Evolutionary conservation across 768 basidiomycete species (phyloP).

Genomic region (Phaeotremella fagi): DNA sequence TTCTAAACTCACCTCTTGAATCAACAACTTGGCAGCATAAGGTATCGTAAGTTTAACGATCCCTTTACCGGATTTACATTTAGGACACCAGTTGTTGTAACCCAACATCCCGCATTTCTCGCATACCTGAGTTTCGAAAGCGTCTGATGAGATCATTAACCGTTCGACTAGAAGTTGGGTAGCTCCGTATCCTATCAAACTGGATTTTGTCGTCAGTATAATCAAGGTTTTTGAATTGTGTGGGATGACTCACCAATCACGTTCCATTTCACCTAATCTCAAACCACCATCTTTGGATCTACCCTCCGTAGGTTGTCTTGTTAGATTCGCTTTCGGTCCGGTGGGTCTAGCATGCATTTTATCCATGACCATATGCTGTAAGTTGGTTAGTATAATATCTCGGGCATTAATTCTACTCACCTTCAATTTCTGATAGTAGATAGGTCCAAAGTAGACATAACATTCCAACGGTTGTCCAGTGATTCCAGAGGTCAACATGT

Average conservation of each 20-base stretch:
- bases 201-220: constrained; percentile 4
- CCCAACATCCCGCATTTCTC: constrained; percentile 92
- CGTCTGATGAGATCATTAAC: constrained; percentile 98
- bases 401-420: constrained; percentile 55
- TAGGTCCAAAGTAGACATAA: constrained; percentile 97
- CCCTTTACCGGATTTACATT: constrained; percentile 94
- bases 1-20: constrained; percentile 46
- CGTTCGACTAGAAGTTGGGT: constrained; percentile 93
- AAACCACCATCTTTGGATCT: constrained; percentile 95
- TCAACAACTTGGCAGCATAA: constrained; percentile 75
- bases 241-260: constrained; percentile 64
- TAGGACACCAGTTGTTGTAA: constrained; percentile 73
- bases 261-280: constrained; percentile 97
- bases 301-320: constrained; percentile 97
- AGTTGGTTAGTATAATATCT: neutral
- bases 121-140: constrained; percentile 95
- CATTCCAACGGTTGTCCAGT: constrained; percentile 94
- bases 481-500: constrained; percentile 96
- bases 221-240: neutral
- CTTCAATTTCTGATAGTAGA: constrained; percentile 96
- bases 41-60: constrained; percentile 94
- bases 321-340: constrained; percentile 91
- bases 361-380: constrained; percentile 99
- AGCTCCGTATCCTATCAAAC: constrained; percentile 90
- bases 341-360: constrained; percentile 99